Evolutionary conservation across 441 rosid species (phyloP), one percentile per base, ranked within the genome.

Genomic region (Mallotus repandus): DNA sequence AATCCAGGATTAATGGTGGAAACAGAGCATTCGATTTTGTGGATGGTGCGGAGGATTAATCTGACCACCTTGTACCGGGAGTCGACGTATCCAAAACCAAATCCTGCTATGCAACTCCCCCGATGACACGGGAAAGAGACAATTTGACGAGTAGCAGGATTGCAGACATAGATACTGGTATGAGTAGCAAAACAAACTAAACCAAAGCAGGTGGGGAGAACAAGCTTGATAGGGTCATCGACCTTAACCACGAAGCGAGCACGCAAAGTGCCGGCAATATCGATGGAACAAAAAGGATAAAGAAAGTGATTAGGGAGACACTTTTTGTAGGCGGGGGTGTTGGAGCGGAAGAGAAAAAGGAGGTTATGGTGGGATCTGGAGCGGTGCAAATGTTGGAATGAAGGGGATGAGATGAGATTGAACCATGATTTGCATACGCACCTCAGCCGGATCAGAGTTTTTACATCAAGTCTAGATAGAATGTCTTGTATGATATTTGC

Each of bases 171-270:
- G 41, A 70, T 71, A 19, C 7, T 13, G 7, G 49, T 45, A 4
- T 63, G 50, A 8, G 79, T 45, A 19, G 66, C 70, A 48, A 76
- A 70, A 49, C 74, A 70, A 66, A 75, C 5, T 29, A 75, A 62
- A 7, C 78, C 78, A 8, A 35, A 29, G 74, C 63, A 69, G n/a
- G 53, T 21, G 3, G 74, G 70, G 4, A 76, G 59, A 25, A 76
- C 14, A 8, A 63, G 71, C 63, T 64, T 76, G 16, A 76, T 70
- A 13, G 78, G 74, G 8, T 49, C 56, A 6, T 53, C 65, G 1
- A 63, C 70, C 54, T 43, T 63, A 5, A 43, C 74, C 35, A 3
- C 18, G 74, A 70, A 64, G 9, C 4, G 35, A 38, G 5, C 22
- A 25, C 32, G 45, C 18, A 15, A 0, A 3, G 0, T 13, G 11